Evolutionary conservation across 495 filamentous ascomycete species (phyloP).

Genomic region (Letharia columbiana): DNA sequence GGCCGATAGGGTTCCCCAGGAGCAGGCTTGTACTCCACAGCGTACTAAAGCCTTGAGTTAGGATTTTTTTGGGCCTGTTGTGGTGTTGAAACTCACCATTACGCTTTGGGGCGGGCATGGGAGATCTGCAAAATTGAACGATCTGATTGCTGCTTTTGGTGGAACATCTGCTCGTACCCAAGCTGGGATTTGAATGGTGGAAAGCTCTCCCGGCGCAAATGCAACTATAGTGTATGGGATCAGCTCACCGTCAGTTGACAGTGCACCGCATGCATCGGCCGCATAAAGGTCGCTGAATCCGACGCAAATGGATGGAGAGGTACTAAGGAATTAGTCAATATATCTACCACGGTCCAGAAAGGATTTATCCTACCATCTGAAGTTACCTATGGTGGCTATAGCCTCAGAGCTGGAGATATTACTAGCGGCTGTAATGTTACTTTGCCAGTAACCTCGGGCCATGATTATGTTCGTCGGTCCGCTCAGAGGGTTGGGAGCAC

Average conservation of each 20-base stretch:
- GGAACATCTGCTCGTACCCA: conserved; percentile 7
- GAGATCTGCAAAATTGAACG: conserved; percentile 15
- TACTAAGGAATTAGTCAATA: not conserved
- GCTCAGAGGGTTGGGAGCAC: not conserved
- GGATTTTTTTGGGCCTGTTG: not conserved
- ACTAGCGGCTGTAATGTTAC: not conserved
- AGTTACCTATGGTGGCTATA: not conserved
- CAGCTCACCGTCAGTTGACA: not conserved
- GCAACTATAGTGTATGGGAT: conserved; percentile 6
- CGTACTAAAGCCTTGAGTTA: not conserved
- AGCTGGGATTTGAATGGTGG: conserved; percentile 2
- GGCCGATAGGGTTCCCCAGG: conserved; percentile 9
- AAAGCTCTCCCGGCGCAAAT: conserved; percentile 10
- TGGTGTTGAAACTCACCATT: conserved; percentile 3
- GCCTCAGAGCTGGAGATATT: not conserved
- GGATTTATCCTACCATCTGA: not conserved
- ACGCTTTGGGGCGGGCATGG: conserved; percentile 8
- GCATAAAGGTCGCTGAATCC: conserved; percentile 8
- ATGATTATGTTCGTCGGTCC: not conserved
- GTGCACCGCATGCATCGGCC: not conserved
- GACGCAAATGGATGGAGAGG: conserved; percentile 7
- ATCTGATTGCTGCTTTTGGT: conserved; percentile 3
- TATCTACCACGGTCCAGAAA: not conserved
- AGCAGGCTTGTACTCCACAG: conserved; percentile 11
- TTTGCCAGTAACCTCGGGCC: not conserved